Evolutionary conservation across 345 rosid species (phyloP).

Genomic region (Combretum micranthum): DNA sequence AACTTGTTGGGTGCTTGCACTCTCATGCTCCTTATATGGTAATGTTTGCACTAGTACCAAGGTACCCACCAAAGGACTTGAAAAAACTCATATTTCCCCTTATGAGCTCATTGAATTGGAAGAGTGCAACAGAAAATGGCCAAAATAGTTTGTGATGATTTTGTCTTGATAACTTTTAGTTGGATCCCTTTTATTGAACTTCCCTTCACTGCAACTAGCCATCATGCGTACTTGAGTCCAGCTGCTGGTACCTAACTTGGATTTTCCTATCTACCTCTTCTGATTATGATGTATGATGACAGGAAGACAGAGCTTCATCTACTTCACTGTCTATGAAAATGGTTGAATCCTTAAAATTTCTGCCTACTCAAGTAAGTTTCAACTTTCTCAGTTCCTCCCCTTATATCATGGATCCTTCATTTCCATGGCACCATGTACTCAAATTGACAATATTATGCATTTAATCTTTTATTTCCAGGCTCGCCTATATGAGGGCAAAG

Average conservation of each 20-base stretch:
- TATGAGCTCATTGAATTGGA: neutral
- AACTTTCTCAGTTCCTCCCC: neutral
- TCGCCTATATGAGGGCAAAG: conserved; percentile 84
- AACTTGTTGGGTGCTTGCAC: neutral
- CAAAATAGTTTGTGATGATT: too few species aligned
- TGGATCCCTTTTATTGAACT: too few species aligned
- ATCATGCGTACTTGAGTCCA: too few species aligned
- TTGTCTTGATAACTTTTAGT: too few species aligned
- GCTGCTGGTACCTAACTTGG: too few species aligned
- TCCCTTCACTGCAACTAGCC: too few species aligned
- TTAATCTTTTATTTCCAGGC: conserved; percentile 40
- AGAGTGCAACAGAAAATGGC: neutral
- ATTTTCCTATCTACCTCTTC: too few species aligned
- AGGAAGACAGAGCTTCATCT: conserved; percentile 88
- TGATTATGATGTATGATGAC: conserved; percentile 4
- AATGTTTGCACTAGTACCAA: too few species aligned
- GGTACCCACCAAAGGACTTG: too few species aligned
- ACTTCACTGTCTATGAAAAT: conserved; percentile 68
- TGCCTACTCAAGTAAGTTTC: conserved; percentile 63
- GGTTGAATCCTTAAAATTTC: conserved; percentile 85
- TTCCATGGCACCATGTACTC: conserved; percentile 1
- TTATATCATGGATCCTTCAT: conserved; percentile 5
- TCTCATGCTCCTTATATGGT: too few species aligned
- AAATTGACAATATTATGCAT: conserved; percentile 15
- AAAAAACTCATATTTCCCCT: too few species aligned